Evolutionary conservation across 2,329 filamentous ascomycete species (phyloP).

Genomic region (Fusarium succisae): DNA sequence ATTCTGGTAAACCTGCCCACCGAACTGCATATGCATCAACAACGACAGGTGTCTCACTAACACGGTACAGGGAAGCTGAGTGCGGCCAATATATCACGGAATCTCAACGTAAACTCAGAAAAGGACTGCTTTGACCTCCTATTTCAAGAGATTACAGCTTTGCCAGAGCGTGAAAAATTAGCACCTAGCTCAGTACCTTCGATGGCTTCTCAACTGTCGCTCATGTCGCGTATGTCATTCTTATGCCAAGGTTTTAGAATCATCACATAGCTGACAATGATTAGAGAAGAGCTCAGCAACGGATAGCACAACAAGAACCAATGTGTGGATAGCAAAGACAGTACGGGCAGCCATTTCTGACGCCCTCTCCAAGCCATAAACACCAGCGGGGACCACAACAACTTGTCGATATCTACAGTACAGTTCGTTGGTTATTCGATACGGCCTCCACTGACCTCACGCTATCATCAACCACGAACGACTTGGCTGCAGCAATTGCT

Average conservation of each 20-base stretch:
- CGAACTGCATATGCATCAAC: no score
- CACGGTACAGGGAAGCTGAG: background rate
- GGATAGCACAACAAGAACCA: conserved; percentile 35
- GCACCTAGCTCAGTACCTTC: conserved; percentile 3
- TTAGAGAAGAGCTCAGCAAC: background rate
- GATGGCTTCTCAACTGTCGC: conserved; percentile 3
- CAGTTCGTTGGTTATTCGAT: background rate
- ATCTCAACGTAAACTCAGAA: conserved; percentile 37
- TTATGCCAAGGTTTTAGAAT: accelerated
- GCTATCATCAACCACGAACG: no score
- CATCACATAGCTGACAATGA: background rate
- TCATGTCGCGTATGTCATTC: conserved; percentile 18
- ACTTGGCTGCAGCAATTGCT: background rate
- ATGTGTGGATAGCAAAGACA: conserved; percentile 46
- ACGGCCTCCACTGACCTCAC: background rate
- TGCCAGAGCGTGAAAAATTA: conserved; percentile 40
- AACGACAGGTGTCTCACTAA: background rate
- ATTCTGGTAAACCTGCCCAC: background rate
- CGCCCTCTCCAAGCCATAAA: conserved; percentile 33
- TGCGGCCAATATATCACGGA: background rate
- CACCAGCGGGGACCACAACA: no score
- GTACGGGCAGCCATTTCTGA: conserved; percentile 44
- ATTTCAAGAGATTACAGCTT: conserved; percentile 35
- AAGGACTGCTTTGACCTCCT: conserved; percentile 40
- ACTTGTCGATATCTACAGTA: background rate